Evolutionary conservation across 257 asterid genomes (phyloP).

Genomic region (Solanum rostratum): DNA sequence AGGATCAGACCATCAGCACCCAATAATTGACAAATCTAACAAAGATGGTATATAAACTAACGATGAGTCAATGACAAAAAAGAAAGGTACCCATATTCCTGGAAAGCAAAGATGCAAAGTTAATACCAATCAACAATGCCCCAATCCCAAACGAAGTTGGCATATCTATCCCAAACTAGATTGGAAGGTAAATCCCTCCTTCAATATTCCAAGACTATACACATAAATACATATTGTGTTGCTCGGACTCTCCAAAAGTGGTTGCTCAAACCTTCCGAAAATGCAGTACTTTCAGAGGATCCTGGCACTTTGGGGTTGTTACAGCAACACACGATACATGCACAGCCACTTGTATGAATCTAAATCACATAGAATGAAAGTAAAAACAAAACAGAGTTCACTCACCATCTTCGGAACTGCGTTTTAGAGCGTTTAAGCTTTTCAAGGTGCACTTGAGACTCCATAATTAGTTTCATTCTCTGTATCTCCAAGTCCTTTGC

Average conservation of each 20-base stretch:
- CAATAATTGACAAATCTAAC: neutral
- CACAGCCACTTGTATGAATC: neutral
- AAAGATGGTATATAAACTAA: neutral
- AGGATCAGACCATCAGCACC: neutral
- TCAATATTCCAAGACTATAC: neutral
- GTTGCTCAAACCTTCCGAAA: neutral
- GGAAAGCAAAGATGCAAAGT: neutral
- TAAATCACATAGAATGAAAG: neutral
- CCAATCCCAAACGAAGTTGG: neutral
- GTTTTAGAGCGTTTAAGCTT: slow-evolving; percentile 44
- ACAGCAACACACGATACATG: neutral
- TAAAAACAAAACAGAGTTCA: neutral
- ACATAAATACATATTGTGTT: neutral
- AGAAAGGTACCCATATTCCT: neutral
- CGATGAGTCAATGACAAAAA: neutral
- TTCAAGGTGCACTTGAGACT: slow-evolving; percentile 61
- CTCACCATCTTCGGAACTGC: slow-evolving; percentile 40
- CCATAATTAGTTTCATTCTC: slow-evolving; percentile 71
- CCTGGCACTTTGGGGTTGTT: neutral
- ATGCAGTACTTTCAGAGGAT: neutral
- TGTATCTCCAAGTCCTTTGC: slow-evolving; percentile 82
- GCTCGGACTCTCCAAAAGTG: neutral
- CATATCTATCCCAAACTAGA: neutral
- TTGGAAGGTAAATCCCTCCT: neutral
- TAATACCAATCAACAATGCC: neutral